These are phyloP conservation scores for Inga oerstediana DNA, from an alignment of 306 rosid genomes.

Conservation along the genomic window DNA sequence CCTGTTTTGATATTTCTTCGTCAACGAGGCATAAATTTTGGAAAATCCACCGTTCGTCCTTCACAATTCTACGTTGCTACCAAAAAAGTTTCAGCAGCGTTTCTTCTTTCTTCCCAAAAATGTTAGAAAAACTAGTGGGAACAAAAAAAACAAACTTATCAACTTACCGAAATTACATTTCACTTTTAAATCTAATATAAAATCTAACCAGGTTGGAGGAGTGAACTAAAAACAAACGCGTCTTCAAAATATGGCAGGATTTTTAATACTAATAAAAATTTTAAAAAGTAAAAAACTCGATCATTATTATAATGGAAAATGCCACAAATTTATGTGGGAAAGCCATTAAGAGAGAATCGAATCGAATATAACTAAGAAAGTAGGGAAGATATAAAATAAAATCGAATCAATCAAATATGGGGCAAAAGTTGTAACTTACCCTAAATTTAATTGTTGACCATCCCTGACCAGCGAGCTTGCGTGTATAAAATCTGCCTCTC, in stretches of 20 bases:
- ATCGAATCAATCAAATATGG: background rate
- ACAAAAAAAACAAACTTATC: too few relatives aligned
- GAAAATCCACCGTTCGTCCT: background rate
- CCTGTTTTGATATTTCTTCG: background rate
- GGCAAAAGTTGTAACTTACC: background rate
- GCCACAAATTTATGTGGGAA: background rate
- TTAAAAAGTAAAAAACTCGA: too few relatives aligned
- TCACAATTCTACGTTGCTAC: background rate
- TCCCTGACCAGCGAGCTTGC: background rate
- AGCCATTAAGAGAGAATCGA: background rate
- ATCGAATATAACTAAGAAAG: background rate
- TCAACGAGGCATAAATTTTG: background rate
- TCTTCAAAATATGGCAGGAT: too few relatives aligned
- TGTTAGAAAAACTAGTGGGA: background rate
- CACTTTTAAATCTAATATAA: too few relatives aligned
- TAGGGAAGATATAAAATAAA: background rate
- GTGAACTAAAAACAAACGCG: too few relatives aligned
- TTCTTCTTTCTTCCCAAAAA: background rate
- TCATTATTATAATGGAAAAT: background rate
- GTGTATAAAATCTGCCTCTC: background rate
- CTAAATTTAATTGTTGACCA: background rate
- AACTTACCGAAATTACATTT: too few relatives aligned
- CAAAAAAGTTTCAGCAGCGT: background rate
- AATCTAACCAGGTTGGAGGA: too few relatives aligned
- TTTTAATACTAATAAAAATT: too few relatives aligned